These are phyloP conservation scores for Sicyos baderoa DNA, from an alignment of 306 rosid species.

Conservation along the genomic window DNA sequence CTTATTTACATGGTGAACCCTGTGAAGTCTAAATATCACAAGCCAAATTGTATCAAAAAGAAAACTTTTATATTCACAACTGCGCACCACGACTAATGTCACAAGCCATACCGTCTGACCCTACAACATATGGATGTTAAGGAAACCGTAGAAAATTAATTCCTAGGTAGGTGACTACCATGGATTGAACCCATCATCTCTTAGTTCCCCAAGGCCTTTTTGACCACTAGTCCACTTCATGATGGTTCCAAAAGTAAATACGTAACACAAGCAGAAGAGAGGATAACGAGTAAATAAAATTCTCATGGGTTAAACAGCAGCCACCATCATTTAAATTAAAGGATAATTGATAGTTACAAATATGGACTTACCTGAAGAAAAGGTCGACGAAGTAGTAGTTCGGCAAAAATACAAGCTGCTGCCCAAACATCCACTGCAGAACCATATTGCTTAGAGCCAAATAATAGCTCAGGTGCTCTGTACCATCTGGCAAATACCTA, in stretches of 20 bases:
- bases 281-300: not conserved
- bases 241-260: too few species aligned
- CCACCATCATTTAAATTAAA: not conserved
- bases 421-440: conserved; percentile 99
- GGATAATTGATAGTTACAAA: not conserved
- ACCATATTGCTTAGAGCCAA: conserved; percentile 92
- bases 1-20: not conserved
- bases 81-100: too few species aligned
- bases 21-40: not conserved
- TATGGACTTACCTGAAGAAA: conserved; percentile 63
- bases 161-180: too few species aligned
- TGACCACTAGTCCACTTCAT: too few species aligned
- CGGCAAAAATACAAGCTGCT: conserved; percentile 93
- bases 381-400: conserved; percentile 83
- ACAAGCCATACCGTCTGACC: too few species aligned
- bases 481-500: conserved; percentile 98
- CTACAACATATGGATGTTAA: too few species aligned
- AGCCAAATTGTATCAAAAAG: not conserved
- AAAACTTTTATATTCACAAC: too few species aligned
- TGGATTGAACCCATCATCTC: too few species aligned
- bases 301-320: not conserved
- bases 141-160: too few species aligned
- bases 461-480: conserved; percentile 95
- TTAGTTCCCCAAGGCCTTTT: too few species aligned
- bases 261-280: not conserved